A percentile compares a stretch with the other conserved stretches of the same genome.
These are phyloP conservation scores for Sclerotinia spermophila DNA, from an alignment of 2,329 filamentous ascomycete species.

Conservation along the genomic window DNA sequence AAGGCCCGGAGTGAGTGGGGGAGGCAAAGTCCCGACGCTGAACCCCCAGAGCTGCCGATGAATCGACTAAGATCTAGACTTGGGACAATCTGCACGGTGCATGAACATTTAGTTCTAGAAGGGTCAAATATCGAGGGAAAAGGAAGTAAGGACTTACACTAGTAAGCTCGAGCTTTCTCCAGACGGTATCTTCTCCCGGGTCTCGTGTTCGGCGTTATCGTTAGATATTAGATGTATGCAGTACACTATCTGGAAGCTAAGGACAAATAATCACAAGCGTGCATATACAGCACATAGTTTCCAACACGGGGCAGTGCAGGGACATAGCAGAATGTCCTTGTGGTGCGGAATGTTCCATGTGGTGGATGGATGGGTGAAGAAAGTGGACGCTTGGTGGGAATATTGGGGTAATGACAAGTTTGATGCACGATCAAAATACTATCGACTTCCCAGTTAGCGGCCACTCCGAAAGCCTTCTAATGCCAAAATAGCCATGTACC, in stretches of 20 bases:
- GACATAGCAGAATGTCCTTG: background rate
- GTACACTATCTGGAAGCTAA: background rate
- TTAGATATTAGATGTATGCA: background rate
- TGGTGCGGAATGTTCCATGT: too few species aligned
- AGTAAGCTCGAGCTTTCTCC: background rate
- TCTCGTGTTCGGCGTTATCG: background rate
- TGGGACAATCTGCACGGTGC: background rate
- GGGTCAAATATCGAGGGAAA: background rate
- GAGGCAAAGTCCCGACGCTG: background rate
- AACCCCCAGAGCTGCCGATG: background rate
- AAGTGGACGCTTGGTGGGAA: background rate
- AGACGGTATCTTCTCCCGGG: background rate
- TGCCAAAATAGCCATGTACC: background rate
- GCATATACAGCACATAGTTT: background rate
- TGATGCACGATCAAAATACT: background rate
- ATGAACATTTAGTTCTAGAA: background rate
- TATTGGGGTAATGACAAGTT: background rate
- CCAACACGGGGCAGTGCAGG: background rate
- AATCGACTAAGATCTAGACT: background rate
- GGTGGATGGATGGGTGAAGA: too few species aligned
- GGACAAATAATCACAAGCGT: background rate
- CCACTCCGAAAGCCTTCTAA: background rate
- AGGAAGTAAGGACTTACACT: background rate
- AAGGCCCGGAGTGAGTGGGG: background rate
- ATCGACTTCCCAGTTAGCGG: background rate